These are phyloP conservation scores for Bruguiera parviflora DNA, from an alignment of 345 rosid species.

Conservation along the genomic window DNA sequence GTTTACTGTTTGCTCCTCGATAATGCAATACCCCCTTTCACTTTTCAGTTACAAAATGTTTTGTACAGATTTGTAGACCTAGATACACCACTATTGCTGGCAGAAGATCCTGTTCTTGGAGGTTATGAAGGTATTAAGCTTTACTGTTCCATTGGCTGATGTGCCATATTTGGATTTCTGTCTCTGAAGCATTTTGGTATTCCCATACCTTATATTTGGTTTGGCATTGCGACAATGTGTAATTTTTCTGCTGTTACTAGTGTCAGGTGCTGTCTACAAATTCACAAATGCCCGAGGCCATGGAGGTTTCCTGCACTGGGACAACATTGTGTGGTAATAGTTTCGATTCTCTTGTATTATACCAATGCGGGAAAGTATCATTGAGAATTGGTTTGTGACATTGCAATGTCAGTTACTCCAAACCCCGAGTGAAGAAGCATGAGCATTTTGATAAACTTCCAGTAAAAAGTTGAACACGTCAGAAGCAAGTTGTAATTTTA, in stretches of 20 bases:
- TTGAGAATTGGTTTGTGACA: background rate
- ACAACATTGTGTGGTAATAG: conserved; percentile 46
- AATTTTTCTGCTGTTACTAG: conserved; percentile 29
- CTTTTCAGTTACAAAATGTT: conserved; percentile 1
- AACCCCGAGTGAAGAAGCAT: background rate
- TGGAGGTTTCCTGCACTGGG: conserved; percentile 77
- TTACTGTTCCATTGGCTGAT: conserved; percentile 3
- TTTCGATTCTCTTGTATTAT: background rate
- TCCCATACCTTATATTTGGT: background rate
- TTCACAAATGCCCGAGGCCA: conserved; percentile 75
- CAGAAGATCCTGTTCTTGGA: conserved; percentile 82
- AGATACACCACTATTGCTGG: conserved; percentile 82
- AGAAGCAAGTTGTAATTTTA: too few relatives aligned
- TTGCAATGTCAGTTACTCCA: background rate
- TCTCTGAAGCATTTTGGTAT: background rate
- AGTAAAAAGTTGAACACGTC: too few relatives aligned
- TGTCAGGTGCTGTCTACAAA: conserved; percentile 66
- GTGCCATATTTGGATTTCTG: background rate
- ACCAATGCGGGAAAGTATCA: background rate
- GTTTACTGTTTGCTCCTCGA: background rate
- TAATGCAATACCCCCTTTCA: background rate
- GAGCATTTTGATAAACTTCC: too few relatives aligned
- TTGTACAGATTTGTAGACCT: conserved; percentile 67
- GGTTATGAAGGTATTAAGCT: conserved; percentile 72
- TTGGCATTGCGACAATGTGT: too few relatives aligned